Base-by-base conservation (phyloP, 2,329 filamentous ascomycete genomes). In the Alternaria sp. region DNA sequence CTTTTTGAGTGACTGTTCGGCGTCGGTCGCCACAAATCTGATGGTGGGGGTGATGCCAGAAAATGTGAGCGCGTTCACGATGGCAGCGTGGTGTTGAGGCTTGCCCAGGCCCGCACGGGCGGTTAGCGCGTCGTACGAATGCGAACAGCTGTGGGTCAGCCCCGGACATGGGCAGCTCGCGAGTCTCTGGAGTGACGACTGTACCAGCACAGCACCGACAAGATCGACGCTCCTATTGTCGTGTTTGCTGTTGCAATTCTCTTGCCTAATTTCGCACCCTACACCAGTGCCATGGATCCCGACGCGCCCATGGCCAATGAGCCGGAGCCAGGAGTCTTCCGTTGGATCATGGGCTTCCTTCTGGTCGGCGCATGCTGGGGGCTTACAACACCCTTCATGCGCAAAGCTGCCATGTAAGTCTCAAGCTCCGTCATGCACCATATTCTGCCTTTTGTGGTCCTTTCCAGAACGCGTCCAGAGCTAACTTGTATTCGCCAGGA, bases 341-440 rank as follows among this genome's bases (percentile, higher is more conserved):
- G 94, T 82, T 97, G 96, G 85, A 86, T 96, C 67, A 85, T 95
- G 63, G 93, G 92, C 71, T 97, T 97, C 84, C 86, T 97, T 58
- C 88, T 97, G 63, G 94, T 98, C 70, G 94, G 94, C 57, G 84
- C 96, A 23, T 94, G 93, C 70, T 98, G 95, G 95, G 95, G 94
- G 55, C 89, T 97, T 72, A 97, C 93, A 1, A 97, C 93, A 9
- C 84, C 84, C 11, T 97, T 98, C 83, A 97, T 98, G 85, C 90
- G 94, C 23, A 88, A 88, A 66, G 95, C 95, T 10, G 94, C 95
- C 2, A 87, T 91, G 68, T 70, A 49, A 6, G 63, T n/a, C 23
- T 23, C 28, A 8, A 21, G 20, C 9, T 37, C 9, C 21, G 23
- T 12, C 8, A 11, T 6, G 7, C 12, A 21, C 11, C 10, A 5